These are phyloP conservation scores for Hypoxylon cercidicola DNA, from an alignment of 495 filamentous ascomycete species.

Conservation along the genomic window DNA sequence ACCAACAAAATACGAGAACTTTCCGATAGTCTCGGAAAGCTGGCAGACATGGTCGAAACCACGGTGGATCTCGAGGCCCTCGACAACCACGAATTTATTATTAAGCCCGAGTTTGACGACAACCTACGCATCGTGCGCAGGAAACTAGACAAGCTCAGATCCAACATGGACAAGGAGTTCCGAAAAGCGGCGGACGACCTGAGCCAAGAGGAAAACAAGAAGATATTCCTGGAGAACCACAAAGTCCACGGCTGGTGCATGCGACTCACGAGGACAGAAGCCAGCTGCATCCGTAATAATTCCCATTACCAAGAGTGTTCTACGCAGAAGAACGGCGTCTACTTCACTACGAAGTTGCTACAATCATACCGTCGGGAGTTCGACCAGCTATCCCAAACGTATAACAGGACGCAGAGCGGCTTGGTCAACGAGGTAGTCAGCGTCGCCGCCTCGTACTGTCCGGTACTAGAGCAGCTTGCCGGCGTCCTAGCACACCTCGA, in stretches of 20 bases:
- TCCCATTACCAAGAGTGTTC: conserved; percentile 92
- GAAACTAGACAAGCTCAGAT: conserved; percentile 84
- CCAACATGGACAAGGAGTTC: conserved; percentile 88
- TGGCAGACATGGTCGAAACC: conserved; percentile 98
- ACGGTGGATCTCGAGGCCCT: conserved; percentile 96
- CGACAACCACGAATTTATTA: conserved; percentile 97
- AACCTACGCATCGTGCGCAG: conserved; percentile 86
- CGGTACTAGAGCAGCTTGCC: conserved; percentile 89
- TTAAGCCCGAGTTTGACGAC: conserved; percentile 98
- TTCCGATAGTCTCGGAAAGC: conserved; percentile 80
- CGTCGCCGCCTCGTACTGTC: conserved; percentile 94
- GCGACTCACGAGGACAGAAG: conserved; percentile 89
- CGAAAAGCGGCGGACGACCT: conserved; percentile 79
- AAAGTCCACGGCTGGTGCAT: conserved; percentile 97
- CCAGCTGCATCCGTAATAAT: conserved; percentile 92
- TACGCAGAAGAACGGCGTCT: conserved; percentile 98
- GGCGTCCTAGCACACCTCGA: conserved; percentile 93
- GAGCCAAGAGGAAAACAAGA: conserved; percentile 95
- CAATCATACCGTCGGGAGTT: conserved; percentile 87
- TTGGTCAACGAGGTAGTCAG: conserved; percentile 92
- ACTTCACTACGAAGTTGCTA: conserved; percentile 91
- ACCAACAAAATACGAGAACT: conserved; percentile 81
- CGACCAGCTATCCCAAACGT: conserved; percentile 93
- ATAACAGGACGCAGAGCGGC: conserved; percentile 93
- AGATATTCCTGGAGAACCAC: conserved; percentile 97